A percentile compares a stretch with the other conserved stretches of the same genome.
Conservation (phyloP, 2,329 filamentous ascomycete genomes). For the Alternaria novae-zelandiae region DNA sequence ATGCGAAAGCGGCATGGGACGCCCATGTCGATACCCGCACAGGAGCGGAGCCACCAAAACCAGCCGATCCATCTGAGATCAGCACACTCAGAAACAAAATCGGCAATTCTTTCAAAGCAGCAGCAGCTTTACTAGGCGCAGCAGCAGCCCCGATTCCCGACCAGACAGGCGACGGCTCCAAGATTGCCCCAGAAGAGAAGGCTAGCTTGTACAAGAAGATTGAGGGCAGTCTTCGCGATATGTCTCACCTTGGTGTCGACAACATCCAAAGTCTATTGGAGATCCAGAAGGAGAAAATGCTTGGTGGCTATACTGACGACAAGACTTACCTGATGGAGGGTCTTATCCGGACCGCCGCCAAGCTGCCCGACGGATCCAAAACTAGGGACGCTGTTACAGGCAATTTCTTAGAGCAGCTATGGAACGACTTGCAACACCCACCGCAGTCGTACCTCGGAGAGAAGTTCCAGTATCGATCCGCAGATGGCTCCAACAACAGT, state of each 20-base stretch:
- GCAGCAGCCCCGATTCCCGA: constrained; percentile 38
- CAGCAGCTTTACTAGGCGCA: constrained; percentile 37
- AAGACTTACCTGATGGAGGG: constrained; percentile 67
- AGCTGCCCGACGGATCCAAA: constrained; percentile 50
- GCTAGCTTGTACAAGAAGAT: constrained; percentile 43
- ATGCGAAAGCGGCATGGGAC: constrained; percentile 35
- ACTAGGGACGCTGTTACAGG: constrained; percentile 52
- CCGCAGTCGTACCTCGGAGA: constrained; percentile 53
- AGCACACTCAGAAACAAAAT: constrained; percentile 39
- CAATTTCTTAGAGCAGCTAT: constrained; percentile 54
- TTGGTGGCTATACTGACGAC: constrained; percentile 65
- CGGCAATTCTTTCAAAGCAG: constrained; percentile 36
- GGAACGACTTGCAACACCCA: constrained; percentile 57
- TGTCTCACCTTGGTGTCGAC: constrained; percentile 41
- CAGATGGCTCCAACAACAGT: constrained; percentile 62
- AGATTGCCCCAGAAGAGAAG: constrained; percentile 43
- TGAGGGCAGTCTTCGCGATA: constrained; percentile 38
- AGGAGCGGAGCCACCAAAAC: constrained; percentile 33
- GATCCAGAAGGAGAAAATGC: constrained; percentile 45
- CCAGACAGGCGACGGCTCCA: constrained; percentile 54
- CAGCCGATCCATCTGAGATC: constrained; percentile 41
- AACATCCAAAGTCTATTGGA: constrained; percentile 49
- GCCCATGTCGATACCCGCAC: constrained; percentile 43
- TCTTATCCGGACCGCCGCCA: constrained; percentile 57
- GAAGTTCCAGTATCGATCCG: constrained; percentile 56